phyloP scores from a whole-genome alignment of 2,329 filamentous ascomycete species.

The Myriangium duriaei region DNA sequence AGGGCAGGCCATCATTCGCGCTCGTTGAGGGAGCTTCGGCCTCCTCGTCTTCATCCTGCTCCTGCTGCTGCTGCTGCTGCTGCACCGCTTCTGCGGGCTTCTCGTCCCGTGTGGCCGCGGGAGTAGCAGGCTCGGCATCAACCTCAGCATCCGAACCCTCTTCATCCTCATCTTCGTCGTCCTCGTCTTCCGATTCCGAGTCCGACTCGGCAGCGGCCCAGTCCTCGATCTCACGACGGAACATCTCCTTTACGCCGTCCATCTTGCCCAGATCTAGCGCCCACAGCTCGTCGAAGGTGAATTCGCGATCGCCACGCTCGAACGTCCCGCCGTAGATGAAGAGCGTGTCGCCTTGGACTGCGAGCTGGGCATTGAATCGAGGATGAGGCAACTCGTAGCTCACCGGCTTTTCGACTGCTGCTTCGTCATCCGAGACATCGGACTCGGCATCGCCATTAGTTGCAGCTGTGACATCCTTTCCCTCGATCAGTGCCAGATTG shows the following conservation, averaged over 20 bases:
- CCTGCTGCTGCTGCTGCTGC: constrained; percentile 32
- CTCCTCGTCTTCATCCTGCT: constrained; percentile 35
- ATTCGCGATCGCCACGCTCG: constrained; percentile 89
- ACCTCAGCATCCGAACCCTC: constrained; percentile 28
- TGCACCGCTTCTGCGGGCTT: constrained; percentile 19
- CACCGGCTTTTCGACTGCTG: constrained; percentile 40
- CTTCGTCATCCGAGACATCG: constrained; percentile 43
- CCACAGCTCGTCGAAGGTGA: constrained; percentile 91
- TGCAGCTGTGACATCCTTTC: constrained; percentile 43
- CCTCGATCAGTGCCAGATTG: constrained; percentile 76
- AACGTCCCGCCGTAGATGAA: constrained; percentile 94
- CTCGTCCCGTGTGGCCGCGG: constrained; percentile 34
- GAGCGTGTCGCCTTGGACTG: constrained; percentile 82
- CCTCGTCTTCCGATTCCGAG: constrained; percentile 36
- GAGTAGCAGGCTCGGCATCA: constrained; percentile 27
- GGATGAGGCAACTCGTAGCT: constrained; percentile 77
- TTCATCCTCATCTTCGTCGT: constrained; percentile 41
- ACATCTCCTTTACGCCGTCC: constrained; percentile 86
- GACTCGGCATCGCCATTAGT: constrained; percentile 20
- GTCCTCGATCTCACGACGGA: constrained; percentile 71
- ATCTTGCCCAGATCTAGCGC: constrained; percentile 88
- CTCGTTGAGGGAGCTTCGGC: constrained; percentile 27
- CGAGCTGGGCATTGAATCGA: constrained; percentile 80
- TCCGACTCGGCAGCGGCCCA: constrained; percentile 51
- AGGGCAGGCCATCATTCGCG: constrained; percentile 63